Percentiles rank a stretch among this genome's conserved stretches.
phyloP scores from a whole-genome alignment of 371 early-diverging fungal species.

The Saksenaea oblongispora region DNA sequence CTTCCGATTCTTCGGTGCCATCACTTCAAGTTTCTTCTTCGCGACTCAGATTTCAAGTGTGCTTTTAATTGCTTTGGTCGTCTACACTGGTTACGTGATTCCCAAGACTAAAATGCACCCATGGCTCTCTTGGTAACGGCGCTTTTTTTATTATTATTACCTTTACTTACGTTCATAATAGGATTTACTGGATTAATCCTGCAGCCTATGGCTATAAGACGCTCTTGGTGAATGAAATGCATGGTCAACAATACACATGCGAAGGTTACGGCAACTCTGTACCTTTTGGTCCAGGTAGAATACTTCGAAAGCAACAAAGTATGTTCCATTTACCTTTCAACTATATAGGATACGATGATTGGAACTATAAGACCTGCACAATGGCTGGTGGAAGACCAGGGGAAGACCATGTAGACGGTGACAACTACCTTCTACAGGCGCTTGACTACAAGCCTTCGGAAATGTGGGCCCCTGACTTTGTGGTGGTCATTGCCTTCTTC shows the following conservation, averaged over 20 bases:
- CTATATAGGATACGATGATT: constrained; percentile 34
- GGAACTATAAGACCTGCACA: constrained; percentile 53
- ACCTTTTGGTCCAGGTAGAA: constrained; percentile 52
- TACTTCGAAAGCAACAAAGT: constrained; percentile 59
- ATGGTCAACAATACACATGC: constrained; percentile 56
- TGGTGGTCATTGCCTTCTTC: constrained; percentile 46
- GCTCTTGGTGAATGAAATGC: constrained; percentile 74
- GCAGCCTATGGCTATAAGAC: constrained; percentile 72
- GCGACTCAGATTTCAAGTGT: constrained; percentile 52
- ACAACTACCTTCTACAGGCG: constrained; percentile 44
- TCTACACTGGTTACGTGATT: constrained; percentile 44
- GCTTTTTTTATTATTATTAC: not conserved
- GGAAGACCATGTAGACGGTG: constrained; percentile 41
- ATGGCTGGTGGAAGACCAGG: constrained; percentile 53
- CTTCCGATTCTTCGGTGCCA: constrained; percentile 53
- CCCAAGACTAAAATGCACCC: not conserved
- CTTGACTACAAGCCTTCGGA: constrained; percentile 15
- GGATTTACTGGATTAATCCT: constrained; percentile 62
- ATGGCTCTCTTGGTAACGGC: not conserved
- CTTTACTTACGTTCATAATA: too few species aligned
- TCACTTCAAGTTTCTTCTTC: constrained; percentile 44
- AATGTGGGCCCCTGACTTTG: constrained; percentile 53
- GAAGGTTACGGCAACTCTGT: constrained; percentile 42
- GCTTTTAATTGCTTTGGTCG: constrained; percentile 46
- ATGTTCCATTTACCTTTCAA: too few species aligned